phyloP scores from a whole-genome alignment of 371 early-diverging fungal species.

The Apophysomyces ossiformis region DNA sequence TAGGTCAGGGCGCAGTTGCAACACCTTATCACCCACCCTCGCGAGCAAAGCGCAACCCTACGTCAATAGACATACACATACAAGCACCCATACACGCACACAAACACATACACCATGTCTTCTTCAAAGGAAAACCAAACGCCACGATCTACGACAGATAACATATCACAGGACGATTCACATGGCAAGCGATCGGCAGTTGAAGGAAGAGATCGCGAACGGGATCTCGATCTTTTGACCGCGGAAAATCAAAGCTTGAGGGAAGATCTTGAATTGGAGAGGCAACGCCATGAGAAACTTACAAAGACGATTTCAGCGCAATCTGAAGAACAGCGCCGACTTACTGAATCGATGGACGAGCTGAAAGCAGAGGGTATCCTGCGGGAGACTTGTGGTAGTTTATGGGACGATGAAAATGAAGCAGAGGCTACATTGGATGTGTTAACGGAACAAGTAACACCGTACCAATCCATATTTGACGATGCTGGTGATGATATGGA shows the following conservation, averaged over 20 bases:
- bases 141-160: background rate
- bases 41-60: no score
- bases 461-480: background rate
- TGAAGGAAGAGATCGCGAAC: background rate
- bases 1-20: no score
- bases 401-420: background rate
- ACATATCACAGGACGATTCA: background rate
- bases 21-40: no score
- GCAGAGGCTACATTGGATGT: background rate
- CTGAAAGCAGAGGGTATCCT: background rate
- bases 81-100: no score
- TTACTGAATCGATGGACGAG: background rate
- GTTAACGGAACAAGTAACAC: background rate
- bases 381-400: background rate
- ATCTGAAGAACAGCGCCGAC: background rate
- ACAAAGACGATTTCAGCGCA: background rate
- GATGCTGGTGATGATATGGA: conserved; percentile 8
- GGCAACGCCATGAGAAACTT: background rate
- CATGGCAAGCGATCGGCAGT: background rate
- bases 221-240: background rate
- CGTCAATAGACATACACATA: no score
- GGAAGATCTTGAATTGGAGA: background rate
- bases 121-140: background rate
- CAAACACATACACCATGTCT: no score
- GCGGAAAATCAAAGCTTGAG: conserved; percentile 2